A percentile compares a stretch with the other conserved stretches of the same genome.
Evolutionary conservation across 139 green algal species (phyloP).

Genomic region (Volvox africanus): DNA sequence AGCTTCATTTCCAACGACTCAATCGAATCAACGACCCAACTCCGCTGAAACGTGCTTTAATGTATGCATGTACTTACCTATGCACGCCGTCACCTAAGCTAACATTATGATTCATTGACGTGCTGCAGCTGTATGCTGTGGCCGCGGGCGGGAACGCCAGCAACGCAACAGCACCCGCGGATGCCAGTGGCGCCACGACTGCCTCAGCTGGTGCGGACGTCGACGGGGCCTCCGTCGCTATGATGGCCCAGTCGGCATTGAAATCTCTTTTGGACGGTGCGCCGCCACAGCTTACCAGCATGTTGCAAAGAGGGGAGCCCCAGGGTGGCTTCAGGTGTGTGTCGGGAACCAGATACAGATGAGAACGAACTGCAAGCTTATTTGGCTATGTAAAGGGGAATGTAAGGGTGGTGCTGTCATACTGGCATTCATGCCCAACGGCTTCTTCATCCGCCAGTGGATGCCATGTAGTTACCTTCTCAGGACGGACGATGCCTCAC

Average conservation of each 20-base stretch:
- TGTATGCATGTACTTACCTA: not conserved
- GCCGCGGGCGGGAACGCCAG: not conserved
- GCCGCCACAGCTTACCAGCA: not conserved
- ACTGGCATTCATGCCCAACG: no score
- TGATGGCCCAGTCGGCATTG: conserved; percentile 38
- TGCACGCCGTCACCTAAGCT: not conserved
- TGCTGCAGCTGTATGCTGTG: not conserved
- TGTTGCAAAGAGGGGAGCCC: not conserved
- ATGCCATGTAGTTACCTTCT: no score
- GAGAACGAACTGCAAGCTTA: no score
- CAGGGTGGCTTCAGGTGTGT: not conserved
- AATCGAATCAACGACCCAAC: no score
- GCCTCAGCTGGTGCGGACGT: no score
- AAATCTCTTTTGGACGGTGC: not conserved
- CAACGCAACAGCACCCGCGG: not conserved
- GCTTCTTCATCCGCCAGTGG: no score
- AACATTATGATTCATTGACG: not conserved
- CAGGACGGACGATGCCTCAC: no score
- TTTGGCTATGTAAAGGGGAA: no score
- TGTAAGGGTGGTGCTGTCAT: no score
- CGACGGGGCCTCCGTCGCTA: not conserved
- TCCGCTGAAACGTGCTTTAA: not conserved
- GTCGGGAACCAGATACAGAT: no score
- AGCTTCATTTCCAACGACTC: no score
- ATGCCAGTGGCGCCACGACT: not conserved